Base-by-base conservation (phyloP, 148 eudicot species). In the Persicaria maculosa region DNA sequence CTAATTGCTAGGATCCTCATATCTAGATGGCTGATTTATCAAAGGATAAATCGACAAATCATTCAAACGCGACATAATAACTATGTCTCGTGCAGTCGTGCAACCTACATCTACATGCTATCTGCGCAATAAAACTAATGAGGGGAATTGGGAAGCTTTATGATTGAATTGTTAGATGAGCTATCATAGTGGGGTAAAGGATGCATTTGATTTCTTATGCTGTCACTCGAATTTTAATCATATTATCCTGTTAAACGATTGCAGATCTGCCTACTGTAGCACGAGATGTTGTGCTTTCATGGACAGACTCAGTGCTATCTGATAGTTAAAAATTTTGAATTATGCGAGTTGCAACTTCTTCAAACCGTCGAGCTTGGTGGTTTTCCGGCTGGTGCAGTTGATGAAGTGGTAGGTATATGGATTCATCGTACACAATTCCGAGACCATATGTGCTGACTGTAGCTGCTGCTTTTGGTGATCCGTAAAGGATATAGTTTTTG, bases 241-340 rank as follows among this genome's bases (percentile, higher is more conserved):
- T 50, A 61, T 61, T 50, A 43, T 22, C 31, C 59, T 58, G 62
- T 31, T 58, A 31, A 62, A 73, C 73, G 43, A 65, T 65, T 86
- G 87, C 93, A 93, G 97, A 88, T 64, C 76, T 93, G 9, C 98
- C 98, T 20, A 81, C 87, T 58, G 89, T 89, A 84, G 97, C 91
- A 8, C 84, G 97, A 17, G 98, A 93, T 79, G 53, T 85, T 59
- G 75, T 93, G 85, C 97, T 93, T 82, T 93, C 98, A 9, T 93
- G 98, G 98, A 89, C 87, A 74, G 82, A 86, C 48, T 89, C 98
- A 17, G 79, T 91, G 64, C 83, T 91, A 62, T 84, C 79, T 31
- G 92, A 91, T 80, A 84, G 90, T 7, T 71, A 17, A 71, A 71
- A 15, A 11, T 65, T 9, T 19, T 12, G 68, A 61, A 25, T 22